phyloP scores from a whole-genome alignment of 164 flowering plant genomes.

The Chimonanthus praecox region DNA sequence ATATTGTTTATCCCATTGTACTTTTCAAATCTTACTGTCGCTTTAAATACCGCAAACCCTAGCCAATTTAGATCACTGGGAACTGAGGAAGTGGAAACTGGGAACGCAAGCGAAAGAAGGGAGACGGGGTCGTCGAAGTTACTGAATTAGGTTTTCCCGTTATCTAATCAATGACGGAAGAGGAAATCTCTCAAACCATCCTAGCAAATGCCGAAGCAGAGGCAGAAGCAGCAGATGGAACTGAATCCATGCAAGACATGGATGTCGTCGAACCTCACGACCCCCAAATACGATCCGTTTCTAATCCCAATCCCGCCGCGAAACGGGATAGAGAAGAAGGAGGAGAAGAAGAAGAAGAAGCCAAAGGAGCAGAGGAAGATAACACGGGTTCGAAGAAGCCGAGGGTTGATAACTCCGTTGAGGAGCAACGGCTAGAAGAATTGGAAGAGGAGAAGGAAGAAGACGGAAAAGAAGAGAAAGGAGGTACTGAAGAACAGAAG shows the following conservation, averaged over 20 bases:
- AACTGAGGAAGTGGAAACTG: too few relatives aligned
- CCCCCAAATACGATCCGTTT: background rate
- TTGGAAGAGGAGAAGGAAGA: conserved; percentile 1
- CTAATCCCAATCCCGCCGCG: background rate
- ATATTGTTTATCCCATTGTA: too few relatives aligned
- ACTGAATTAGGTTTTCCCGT: too few relatives aligned
- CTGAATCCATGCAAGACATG: background rate
- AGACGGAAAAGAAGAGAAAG: background rate
- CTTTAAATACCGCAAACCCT: too few relatives aligned
- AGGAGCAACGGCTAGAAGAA: conserved; percentile 29
- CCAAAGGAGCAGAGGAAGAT: conserved; percentile 5
- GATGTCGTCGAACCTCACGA: conserved; percentile 5
- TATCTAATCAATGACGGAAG: conserved; percentile 20
- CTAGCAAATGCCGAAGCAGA: too few relatives aligned
- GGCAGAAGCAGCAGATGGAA: conserved; percentile 4
- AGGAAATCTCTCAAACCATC: background rate
- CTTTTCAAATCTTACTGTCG: too few relatives aligned
- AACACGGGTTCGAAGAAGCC: conserved; percentile 38
- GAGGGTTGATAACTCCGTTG: conserved; percentile 38
- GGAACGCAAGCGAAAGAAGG: too few relatives aligned
- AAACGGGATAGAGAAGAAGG: conserved; percentile 44
- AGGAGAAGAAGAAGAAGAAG: background rate
- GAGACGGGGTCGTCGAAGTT: too few relatives aligned
- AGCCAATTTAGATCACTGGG: too few relatives aligned
- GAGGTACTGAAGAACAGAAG: background rate